phyloP scores from a whole-genome alignment of 1,284 basidiomycete species.

The Puccinia polysora region DNA sequence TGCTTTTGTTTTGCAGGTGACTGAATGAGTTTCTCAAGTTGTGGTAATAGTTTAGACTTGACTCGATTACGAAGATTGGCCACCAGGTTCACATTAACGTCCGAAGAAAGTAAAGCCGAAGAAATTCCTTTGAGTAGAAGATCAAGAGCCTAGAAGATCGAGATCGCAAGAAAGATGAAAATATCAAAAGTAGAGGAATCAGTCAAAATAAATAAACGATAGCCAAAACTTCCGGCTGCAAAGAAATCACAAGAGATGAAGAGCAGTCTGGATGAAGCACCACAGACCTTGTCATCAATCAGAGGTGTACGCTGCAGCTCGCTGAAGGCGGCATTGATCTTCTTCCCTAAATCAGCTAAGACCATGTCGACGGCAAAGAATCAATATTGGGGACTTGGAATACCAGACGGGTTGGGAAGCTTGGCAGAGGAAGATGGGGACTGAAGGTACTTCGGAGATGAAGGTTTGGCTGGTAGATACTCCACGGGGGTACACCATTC shows the following conservation, averaged over 20 bases:
- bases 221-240: background rate
- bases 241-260: background rate
- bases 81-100: conserved; percentile 97
- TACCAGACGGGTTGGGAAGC: too few relatives aligned
- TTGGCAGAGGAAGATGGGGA: too few relatives aligned
- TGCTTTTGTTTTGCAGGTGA: conserved; percentile 34
- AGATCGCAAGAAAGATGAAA: background rate
- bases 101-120: conserved; percentile 85
- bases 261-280: conserved; percentile 44
- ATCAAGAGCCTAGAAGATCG: conserved; percentile 70
- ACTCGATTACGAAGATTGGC: conserved; percentile 80
- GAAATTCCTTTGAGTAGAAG: conserved; percentile 91
- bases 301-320: conserved; percentile 79
- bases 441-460: too few relatives aligned
- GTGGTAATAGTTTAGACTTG: conserved; percentile 70
- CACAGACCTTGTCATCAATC: conserved; percentile 77
- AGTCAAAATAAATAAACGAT: conserved; percentile 44
- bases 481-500: too few relatives aligned
- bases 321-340: conserved; percentile 86
- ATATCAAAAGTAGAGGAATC: conserved; percentile 42
- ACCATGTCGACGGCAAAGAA: too few relatives aligned
- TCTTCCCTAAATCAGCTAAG: conserved; percentile 87
- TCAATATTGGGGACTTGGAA: too few relatives aligned
- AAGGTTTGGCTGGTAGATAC: too few relatives aligned
- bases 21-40: conserved; percentile 27